Evolutionary conservation across 352 stramenopile species (phyloP), one percentile per base, ranked within the genome.

Genomic region (Globisporangium spinosum): DNA sequence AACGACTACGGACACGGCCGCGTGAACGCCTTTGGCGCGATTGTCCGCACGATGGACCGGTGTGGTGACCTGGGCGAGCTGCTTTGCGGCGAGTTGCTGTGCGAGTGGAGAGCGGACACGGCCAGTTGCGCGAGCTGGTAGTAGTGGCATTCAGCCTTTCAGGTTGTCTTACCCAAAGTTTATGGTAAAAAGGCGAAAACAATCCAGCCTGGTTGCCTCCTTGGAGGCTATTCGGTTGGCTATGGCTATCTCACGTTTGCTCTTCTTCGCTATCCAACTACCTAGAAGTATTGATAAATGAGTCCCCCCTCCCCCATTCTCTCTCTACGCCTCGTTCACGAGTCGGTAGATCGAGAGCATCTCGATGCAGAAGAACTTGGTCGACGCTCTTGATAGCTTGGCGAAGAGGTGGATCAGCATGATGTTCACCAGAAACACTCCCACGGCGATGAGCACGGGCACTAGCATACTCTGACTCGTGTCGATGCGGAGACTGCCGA

Each of bases 321-420:
- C 35, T 15, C 35, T 40, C 35, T 82, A 72, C 23, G 64, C 67
- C 23, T 49, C 27, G 55, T 77, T 45, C 25, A 79, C 66, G 47
- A 80, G 79, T 38, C 76, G 69, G 67, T 88, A 81, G 15, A 75
- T 78, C 9, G 71, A 75, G 55, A 83, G 85, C 61, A 76, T 79
- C 54, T 91, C 83, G 58, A 79, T 89, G 70, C 80, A 89, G 67
- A 91, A 91, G 69, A 79, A 88, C 47, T 79, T 77, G 23, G 83
- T 89, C 3, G 79, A 73, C 32, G 70, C 57, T 38, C 72, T 70
- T 23, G 79, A 87, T 8, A 89, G 58, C 3, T 65, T 67, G 27
- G 78, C 83, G 2, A 70, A 68, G 40, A 77, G 75, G 57, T 85
- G 77, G 77, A 91, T 87, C 65, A 89, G 70, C 64, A 77, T 75